Base-by-base conservation (phyloP, 768 basidiomycete species). In the Naematelia aurantialba region DNA sequence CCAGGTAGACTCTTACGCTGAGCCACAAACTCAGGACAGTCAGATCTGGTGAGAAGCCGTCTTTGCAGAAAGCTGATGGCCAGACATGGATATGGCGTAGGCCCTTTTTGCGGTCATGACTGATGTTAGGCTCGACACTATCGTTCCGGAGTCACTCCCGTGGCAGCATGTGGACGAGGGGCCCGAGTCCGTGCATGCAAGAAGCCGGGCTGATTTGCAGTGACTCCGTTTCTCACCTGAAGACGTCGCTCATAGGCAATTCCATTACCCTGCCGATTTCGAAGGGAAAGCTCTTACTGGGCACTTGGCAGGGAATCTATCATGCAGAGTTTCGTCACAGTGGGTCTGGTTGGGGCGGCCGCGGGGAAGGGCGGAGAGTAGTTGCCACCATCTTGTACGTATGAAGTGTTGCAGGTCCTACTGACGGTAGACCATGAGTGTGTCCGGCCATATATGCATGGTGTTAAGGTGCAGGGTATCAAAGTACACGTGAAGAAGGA, bases 301-400 rank as follows among this genome's bases (percentile, higher is more conserved):
- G 92, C 11, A 92, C 89, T 22, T 96, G 92, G 92, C 92, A 96
- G 82, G 91, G 91, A 0, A 90, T 92, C 55, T 93, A 93, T 74
- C 81, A 93, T 46, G 86, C 87, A 1, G 91, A 94, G 57, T 68
- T 69, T 31, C 49, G 70, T 27, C 55, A 68, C 30, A 60, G 60
- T n/a, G 71, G 71, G 19, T 47, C 61, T 11, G 71, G 71, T 21
- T 73, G 66, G 66, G 71, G 71, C 12, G 65, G 66, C 19, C n/a
- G 58, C 34, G 71, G 71, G 5, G 51, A 52, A 24, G 71, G 71
- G 14, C 44, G 71, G n/a, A 69, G 68, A 34, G 68, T 73, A 3
- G 62, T 68, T n/a, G 71, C 71, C 13, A 73, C 71, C 11, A 70
- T 73, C 17, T 53, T 73, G 71, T 73, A 45, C n/a, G n/a, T n/a